These are phyloP conservation scores for Fusarium bulbicola DNA, from an alignment of 2,329 filamentous ascomycete species.

Conservation along the genomic window DNA sequence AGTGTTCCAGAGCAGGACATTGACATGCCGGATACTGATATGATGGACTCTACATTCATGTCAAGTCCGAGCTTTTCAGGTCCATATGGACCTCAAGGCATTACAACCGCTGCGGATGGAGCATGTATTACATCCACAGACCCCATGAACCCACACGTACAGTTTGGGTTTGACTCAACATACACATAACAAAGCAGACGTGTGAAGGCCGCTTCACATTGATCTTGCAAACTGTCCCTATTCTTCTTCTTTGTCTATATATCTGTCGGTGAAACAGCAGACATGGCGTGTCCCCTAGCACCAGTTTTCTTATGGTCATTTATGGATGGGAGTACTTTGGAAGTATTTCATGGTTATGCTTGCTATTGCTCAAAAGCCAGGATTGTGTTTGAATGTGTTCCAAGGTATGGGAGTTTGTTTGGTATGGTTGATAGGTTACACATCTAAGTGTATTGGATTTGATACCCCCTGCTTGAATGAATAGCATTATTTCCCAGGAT, in stretches of 20 bases:
- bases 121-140: slow-evolving; percentile 35
- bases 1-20: slow-evolving; percentile 46
- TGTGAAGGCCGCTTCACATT: neutral
- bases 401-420: slow-evolving; percentile 25
- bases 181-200: slow-evolving; percentile 2
- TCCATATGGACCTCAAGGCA: slow-evolving; percentile 34
- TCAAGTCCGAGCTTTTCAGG: slow-evolving; percentile 32
- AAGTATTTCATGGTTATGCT: neutral
- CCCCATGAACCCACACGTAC: slow-evolving; percentile 25
- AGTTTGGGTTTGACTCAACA: slow-evolving; percentile 25
- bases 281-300: neutral
- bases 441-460: slow-evolving; percentile 26
- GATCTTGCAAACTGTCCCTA: slow-evolving; percentile 3
- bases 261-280: neutral
- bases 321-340: slow-evolving; percentile 12
- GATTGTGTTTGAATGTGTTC: slow-evolving; percentile 8
- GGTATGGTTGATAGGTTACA: slow-evolving; percentile 14
- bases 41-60: slow-evolving; percentile 44
- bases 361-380: slow-evolving; percentile 10
- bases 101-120: slow-evolving; percentile 35
- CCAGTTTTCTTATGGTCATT: neutral
- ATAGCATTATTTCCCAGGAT: neutral
- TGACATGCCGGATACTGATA: slow-evolving; percentile 48
- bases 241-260: slow-evolving; percentile 12
- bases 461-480: slow-evolving; percentile 35